Evolutionary conservation across 441 rosid species (phyloP).

Genomic region (Populus hybrid): DNA sequence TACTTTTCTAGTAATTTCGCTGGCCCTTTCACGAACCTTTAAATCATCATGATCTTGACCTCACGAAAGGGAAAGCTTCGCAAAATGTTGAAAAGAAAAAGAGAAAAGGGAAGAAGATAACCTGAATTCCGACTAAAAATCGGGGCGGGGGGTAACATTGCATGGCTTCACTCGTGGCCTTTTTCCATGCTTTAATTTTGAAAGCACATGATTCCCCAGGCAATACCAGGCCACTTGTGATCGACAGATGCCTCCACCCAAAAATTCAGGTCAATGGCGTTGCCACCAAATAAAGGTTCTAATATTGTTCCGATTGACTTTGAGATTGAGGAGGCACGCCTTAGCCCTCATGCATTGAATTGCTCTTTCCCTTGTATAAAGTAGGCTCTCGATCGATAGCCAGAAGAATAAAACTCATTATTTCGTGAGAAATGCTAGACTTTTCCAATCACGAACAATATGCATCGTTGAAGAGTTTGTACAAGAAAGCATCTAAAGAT

Average conservation of each 20-base stretch:
- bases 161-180: not conserved
- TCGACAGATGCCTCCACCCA: not conserved
- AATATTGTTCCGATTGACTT: slow-evolving; percentile 1
- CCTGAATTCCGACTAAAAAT: not conserved
- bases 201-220: not conserved
- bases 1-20: not conserved
- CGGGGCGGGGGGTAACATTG: not conserved
- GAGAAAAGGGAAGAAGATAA: not conserved
- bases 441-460: too few relatives aligned
- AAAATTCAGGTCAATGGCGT: not conserved
- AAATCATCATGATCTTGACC: not conserved
- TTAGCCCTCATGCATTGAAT: too few relatives aligned
- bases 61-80: not conserved
- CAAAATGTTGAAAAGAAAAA: not conserved
- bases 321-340: not conserved
- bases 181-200: not conserved
- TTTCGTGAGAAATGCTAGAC: too few relatives aligned
- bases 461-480: not conserved
- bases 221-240: not conserved
- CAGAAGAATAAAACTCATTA: too few relatives aligned
- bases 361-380: not conserved
- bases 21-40: not conserved
- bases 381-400: too few relatives aligned
- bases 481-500: not conserved
- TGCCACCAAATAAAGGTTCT: not conserved